Percentiles rank a stretch among this genome's conserved stretches.
Evolutionary conservation across 1,139 yeast species (phyloP).

Genomic region (Taiozyma onychis): DNA sequence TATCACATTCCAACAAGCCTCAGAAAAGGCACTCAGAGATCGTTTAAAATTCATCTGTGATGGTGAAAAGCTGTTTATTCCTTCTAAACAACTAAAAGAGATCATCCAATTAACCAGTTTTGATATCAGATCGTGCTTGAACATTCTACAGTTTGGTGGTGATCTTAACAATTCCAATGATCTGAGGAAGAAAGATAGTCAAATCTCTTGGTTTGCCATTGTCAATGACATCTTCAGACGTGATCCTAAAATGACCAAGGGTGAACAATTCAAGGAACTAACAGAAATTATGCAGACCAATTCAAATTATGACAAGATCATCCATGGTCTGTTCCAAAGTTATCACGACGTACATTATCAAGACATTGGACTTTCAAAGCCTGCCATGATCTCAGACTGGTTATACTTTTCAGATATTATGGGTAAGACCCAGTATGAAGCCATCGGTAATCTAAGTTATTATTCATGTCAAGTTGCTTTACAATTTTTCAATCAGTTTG

Average conservation of each 20-base stretch:
- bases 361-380: conserved; percentile 62
- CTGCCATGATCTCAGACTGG: conserved; percentile 73
- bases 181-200: conserved; percentile 42
- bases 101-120: conserved; percentile 72
- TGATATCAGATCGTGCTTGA: conserved; percentile 82
- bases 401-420: conserved; percentile 58
- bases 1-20: conserved; percentile 58
- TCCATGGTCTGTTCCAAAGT: conserved; percentile 67
- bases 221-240: conserved; percentile 51
- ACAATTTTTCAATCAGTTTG: conserved; percentile 61
- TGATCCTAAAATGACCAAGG: conserved; percentile 36
- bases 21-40: conserved; percentile 41
- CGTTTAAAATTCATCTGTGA: conserved; percentile 46
- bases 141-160: conserved; percentile 67
- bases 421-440: conserved; percentile 37
- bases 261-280: conserved; percentile 41
- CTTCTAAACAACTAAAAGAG: conserved; percentile 39
- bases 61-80: conserved; percentile 35
- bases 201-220: conserved; percentile 53
- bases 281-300: conserved; percentile 41
- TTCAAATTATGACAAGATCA: conserved; percentile 54
- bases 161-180: conserved; percentile 18
- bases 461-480: conserved; percentile 56
- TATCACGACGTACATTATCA: conserved; percentile 53
- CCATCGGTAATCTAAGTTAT: conserved; percentile 43